Percentiles rank a stretch among this genome's conserved stretches.
phyloP scores from a whole-genome alignment of 2,329 filamentous ascomycete species.

The Aspergillus melleus region DNA sequence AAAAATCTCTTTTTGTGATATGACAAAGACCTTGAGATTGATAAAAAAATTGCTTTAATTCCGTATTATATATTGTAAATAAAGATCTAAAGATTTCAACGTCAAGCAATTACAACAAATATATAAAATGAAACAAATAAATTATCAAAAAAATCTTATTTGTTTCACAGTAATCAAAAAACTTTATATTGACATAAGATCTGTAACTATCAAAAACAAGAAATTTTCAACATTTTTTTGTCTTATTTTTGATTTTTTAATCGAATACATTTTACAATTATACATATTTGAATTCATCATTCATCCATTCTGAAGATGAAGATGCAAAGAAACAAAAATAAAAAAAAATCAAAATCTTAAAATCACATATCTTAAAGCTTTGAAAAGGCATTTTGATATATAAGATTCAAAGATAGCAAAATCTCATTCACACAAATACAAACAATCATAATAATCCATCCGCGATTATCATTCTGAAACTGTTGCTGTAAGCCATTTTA shows the following conservation, averaged over 20 bases:
- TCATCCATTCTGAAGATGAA: neutral
- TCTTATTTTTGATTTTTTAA: conserved; percentile 3
- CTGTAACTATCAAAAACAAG: conserved; percentile 9
- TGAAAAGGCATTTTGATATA: conserved; percentile 12
- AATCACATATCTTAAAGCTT: conserved; percentile 15
- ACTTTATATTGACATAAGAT: conserved; percentile 11
- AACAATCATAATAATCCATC: conserved; percentile 21
- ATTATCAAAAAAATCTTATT: conserved; percentile 9
- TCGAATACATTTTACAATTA: conserved; percentile 4
- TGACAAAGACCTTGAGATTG: neutral
- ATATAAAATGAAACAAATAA: conserved; percentile 6
- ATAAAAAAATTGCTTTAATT: conserved; percentile 4
- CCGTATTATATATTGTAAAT: neutral
- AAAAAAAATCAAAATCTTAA: conserved; percentile 8
- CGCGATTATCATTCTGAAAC: conserved; percentile 18
- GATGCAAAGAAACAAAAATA: neutral
- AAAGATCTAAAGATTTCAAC: conserved; percentile 7
- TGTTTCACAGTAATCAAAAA: too few relatives aligned
- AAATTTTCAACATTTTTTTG: neutral
- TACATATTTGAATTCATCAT: neutral
- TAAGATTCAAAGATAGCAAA: conserved; percentile 13
- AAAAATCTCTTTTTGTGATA: conserved; percentile 7
- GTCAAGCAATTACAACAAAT: conserved; percentile 9
- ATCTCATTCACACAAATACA: conserved; percentile 17
- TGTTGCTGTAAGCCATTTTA: conserved; percentile 5